phyloP scores from a whole-genome alignment of 2,329 filamentous ascomycete genomes.

The Blumeria graminis region DNA sequence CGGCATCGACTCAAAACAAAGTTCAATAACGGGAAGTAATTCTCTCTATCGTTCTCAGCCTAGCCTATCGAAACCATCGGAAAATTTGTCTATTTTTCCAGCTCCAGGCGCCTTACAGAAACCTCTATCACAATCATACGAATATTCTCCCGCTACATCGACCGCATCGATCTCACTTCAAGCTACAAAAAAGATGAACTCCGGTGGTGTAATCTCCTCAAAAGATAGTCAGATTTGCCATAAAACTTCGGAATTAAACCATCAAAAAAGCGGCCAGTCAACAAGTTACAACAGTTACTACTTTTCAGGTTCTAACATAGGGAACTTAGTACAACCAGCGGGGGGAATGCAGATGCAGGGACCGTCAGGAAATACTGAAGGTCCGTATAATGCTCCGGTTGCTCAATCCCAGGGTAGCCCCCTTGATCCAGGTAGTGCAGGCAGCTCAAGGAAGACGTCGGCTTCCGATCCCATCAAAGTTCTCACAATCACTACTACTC shows the following conservation, averaged over 20 bases:
- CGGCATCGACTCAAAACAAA: constrained; percentile 23
- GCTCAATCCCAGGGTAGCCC: constrained; percentile 11
- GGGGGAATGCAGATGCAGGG: constrained; percentile 14
- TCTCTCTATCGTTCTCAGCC: constrained; percentile 18
- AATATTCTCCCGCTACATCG: constrained; percentile 19
- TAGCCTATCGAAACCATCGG: constrained; percentile 15
- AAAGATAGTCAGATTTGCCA: constrained; percentile 21
- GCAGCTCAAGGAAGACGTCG: constrained; percentile 14
- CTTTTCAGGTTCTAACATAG: constrained; percentile 13
- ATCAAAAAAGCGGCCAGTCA: constrained; percentile 9
- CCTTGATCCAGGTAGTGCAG: constrained; percentile 11
- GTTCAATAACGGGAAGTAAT: not conserved
- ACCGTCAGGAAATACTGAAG: constrained; percentile 12
- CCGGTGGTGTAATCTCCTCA: constrained; percentile 21
- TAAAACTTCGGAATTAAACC: constrained; percentile 16
- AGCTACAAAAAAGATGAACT: constrained; percentile 19
- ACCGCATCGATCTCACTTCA: constrained; percentile 13
- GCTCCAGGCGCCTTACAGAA: constrained; percentile 7
- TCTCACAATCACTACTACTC: constrained; percentile 20
- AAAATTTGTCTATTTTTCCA: constrained; percentile 21
- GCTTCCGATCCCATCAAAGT: constrained; percentile 14
- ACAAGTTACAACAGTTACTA: constrained; percentile 9
- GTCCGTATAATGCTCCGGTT: constrained; percentile 15
- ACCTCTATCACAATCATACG: constrained; percentile 10
- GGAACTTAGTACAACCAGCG: constrained; percentile 10